Evolutionary conservation across 495 filamentous ascomycete genomes (phyloP), one percentile per base, ranked within the genome.

Genomic region (Penicillium atrosanguineum): DNA sequence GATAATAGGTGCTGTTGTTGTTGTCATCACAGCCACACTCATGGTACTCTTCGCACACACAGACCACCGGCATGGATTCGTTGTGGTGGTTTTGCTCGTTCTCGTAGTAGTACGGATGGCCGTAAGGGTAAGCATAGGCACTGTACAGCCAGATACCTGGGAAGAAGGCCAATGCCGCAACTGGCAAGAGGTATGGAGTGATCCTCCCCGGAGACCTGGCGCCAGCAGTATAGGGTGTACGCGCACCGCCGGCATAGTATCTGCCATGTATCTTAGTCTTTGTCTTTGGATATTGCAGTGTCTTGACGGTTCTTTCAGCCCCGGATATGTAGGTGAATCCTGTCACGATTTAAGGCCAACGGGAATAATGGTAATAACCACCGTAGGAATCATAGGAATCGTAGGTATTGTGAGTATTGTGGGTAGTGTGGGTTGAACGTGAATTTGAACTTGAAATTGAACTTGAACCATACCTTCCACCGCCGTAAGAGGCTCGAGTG

Each of bases 1-100:
- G 63, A 60, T 79, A 69, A 74, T 80, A 86, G 1, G 71, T 83
- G 50, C 57, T 59, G 45, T 86, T 79, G 53, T 73, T 74, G 59
- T 90, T 89, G 58, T 87, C 82, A 60, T 95, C 91, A 71, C 93
- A 97, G 26, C 90, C 87, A 66, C 94, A 98, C 26, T 79, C 83
- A 37, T 57, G 60, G 58, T 88, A 83, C 54, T 82, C 59, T 46
- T 86, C 78, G 68, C 94, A 97, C 44, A 89, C 69, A 63, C 93
- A 97, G 11, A 72, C 67, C 3, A 96, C 84, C 0, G 87, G 84
- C 48, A 87, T 73, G 1, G 85, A 86, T 71, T 90, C 77, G 68
- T 92, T 89, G n/a, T 67, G 56, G 25, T 75, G 61, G 19, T 57
- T 61, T 21, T 69, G 62, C 8, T 66, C 44, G 41, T 79, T 70